These are phyloP conservation scores for Malassezia obtusa DNA, from an alignment of 1,284 basidiomycete species.

Conservation along the genomic window DNA sequence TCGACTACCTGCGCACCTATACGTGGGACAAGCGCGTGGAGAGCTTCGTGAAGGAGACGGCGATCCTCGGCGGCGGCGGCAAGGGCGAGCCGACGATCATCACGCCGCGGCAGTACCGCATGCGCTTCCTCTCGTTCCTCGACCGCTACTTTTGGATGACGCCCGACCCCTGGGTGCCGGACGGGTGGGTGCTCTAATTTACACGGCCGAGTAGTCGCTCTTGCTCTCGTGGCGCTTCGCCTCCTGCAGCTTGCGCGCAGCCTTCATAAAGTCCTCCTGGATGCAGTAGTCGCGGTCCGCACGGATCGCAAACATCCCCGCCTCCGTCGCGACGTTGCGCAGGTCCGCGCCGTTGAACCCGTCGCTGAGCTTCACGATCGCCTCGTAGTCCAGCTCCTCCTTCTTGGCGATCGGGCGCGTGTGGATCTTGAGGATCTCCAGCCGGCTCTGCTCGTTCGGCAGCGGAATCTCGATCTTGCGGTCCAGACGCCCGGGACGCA, in stretches of 20 bases:
- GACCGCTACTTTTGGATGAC: slow-evolving; percentile 33
- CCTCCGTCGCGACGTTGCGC: slow-evolving; percentile 92
- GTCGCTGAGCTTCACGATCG: slow-evolving; percentile 63
- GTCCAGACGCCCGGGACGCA: slow-evolving; percentile 90
- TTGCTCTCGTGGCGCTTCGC: slow-evolving; percentile 48
- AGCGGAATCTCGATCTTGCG: slow-evolving; percentile 96
- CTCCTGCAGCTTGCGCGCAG: slow-evolving; percentile 89
- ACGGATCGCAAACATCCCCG: slow-evolving; percentile 97
- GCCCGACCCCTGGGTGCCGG: slow-evolving; percentile 36
- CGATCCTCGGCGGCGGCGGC: slow-evolving; percentile 64
- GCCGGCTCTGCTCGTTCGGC: slow-evolving; percentile 84
- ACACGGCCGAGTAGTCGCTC: slow-evolving; percentile 37
- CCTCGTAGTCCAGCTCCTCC: slow-evolving; percentile 53
- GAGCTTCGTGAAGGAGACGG: slow-evolving; percentile 90
- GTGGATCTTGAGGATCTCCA: slow-evolving; percentile 98
- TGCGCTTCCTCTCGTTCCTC: slow-evolving; percentile 43
- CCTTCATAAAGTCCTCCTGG: slow-evolving; percentile 89
- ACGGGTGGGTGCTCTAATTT: slow-evolving; percentile 25
- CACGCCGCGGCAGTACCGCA: slow-evolving; percentile 43
- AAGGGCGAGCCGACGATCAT: slow-evolving; percentile 45
- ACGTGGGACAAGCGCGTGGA: slow-evolving; percentile 98
- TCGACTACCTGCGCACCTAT: slow-evolving; percentile 87
- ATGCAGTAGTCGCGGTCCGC: slow-evolving; percentile 62
- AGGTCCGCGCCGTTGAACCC: slow-evolving; percentile 57
- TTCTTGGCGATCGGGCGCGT: slow-evolving; percentile 81